Percentiles rank a stretch among this genome's conserved stretches.
Conservation (phyloP, 441 rosid species). For the Erodium trifolium region DNA sequence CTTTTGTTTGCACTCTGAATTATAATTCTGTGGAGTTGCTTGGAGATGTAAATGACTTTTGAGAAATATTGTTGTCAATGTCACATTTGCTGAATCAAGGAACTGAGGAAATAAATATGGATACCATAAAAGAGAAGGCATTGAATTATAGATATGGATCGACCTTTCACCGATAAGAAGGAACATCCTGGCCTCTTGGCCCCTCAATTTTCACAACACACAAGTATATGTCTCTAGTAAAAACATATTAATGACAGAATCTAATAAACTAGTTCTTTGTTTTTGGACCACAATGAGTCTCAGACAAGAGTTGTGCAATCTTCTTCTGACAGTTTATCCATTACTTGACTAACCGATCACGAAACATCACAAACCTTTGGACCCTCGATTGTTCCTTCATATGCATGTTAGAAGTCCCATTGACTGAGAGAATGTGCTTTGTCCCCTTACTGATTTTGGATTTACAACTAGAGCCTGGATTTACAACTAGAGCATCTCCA, state of each 20-base stretch:
- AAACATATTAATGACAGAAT: slow-evolving; percentile 3
- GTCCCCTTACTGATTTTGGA: neutral
- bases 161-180: slow-evolving; percentile 7
- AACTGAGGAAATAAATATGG: slow-evolving; percentile 4
- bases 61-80: slow-evolving; percentile 5
- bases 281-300: neutral
- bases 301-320: neutral
- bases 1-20: slow-evolving; percentile 5
- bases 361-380: neutral
- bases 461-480: no score
- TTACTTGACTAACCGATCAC: neutral
- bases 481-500: no score
- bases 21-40: neutral
- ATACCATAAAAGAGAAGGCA: slow-evolving; percentile 9
- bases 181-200: neutral
- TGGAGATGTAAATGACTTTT: neutral
- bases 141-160: neutral
- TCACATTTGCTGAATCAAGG: neutral
- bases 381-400: slow-evolving; percentile 5
- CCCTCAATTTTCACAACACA: neutral
- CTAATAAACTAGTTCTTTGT: slow-evolving; percentile 1
- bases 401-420: neutral
- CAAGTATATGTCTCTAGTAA: neutral
- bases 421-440: neutral
- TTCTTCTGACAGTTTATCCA: slow-evolving; percentile 2